Base-by-base conservation (phyloP, 2,329 filamentous ascomycete species). In the Whalleya microplaca region DNA sequence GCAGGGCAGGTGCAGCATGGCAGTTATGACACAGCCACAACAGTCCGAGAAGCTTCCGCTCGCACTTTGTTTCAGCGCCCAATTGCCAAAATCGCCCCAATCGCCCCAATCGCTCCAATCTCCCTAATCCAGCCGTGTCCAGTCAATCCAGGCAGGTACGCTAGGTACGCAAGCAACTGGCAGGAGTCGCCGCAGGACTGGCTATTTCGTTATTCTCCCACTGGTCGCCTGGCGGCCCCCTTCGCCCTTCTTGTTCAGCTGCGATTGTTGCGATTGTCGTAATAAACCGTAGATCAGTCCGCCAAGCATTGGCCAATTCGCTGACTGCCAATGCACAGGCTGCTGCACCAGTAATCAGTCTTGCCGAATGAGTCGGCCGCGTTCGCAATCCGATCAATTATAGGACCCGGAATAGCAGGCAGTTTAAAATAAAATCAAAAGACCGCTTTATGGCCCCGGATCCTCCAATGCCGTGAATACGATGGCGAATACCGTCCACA, bases 11-110 rank as follows among this genome's bases (percentile, higher is more conserved):
- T n/a, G n/a, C n/a, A n/a, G n/a, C n/a, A n/a, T n/a, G n/a, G n/a
- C n/a, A n/a, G n/a, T n/a, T n/a, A n/a, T n/a, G 46, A 41, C 65
- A 60, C 65, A 65, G 67, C 67, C 67, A 69, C 68, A 70, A 65
- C 65, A n/a, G 68, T 70, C 62, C 59, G 58, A 63, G 55, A 52
- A 62, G 21, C 32, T 63, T 64, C 57, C 29, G 40, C 40, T 70
- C 67, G 65, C 67, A 70, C 67, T 66, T 67, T 69, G 66, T 57
- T 63, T 58, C 55, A 58, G 57, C 57, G 54, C 44, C 60, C 59
- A 62, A 62, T 62, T 16, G 32, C 9, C 14, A 3, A n/a, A n/a
- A 3, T 12, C 32, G 10, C 3, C 32, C 8, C 32, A 37, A 37
- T 12, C 14, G 10, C 3, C 32, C 32, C 32, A 27, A 27, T 27